Evolutionary conservation across 306 rosid species (phyloP).

Genomic region (Prunus mongolica): DNA sequence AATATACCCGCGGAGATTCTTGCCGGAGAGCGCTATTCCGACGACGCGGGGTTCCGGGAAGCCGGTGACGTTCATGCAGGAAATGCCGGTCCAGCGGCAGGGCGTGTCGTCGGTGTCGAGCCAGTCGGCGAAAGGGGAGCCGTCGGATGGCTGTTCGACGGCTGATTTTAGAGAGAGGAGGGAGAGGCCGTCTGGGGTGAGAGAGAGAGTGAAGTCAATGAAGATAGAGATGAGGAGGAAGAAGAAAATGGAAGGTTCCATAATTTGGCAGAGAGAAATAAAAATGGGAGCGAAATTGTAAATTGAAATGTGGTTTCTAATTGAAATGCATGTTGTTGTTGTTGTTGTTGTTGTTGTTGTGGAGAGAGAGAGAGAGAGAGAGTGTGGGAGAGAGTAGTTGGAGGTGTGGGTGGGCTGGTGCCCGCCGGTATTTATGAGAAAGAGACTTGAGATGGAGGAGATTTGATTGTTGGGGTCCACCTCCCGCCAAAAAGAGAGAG

Average conservation of each 20-base stretch:
- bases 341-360: neutral
- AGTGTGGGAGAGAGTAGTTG: conserved; percentile 1
- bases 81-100: conserved; percentile 83
- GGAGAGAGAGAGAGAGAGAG: neutral
- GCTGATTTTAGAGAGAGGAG: conserved; percentile 92
- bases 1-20: conserved; percentile 74
- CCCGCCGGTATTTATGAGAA: conserved; percentile 36
- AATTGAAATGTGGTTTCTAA: neutral
- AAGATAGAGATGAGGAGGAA: neutral
- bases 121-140: conserved; percentile 69
- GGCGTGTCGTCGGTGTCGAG: conserved; percentile 60
- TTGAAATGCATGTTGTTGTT: conserved; percentile 1
- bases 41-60: conserved; percentile 67
- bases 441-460: conserved; percentile 22
- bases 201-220: conserved; percentile 22
- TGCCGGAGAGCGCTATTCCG: conserved; percentile 65
- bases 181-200: conserved; percentile 83
- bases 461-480: conserved; percentile 52
- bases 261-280: neutral
- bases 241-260: neutral
- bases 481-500: conserved; percentile 53
- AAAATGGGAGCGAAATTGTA: neutral
- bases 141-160: conserved; percentile 41
- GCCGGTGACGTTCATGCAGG: conserved; percentile 67
- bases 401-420: conserved; percentile 5